phyloP scores from a whole-genome alignment of 176 grass and related monocot genomes.

The Triticum timopheevii region DNA sequence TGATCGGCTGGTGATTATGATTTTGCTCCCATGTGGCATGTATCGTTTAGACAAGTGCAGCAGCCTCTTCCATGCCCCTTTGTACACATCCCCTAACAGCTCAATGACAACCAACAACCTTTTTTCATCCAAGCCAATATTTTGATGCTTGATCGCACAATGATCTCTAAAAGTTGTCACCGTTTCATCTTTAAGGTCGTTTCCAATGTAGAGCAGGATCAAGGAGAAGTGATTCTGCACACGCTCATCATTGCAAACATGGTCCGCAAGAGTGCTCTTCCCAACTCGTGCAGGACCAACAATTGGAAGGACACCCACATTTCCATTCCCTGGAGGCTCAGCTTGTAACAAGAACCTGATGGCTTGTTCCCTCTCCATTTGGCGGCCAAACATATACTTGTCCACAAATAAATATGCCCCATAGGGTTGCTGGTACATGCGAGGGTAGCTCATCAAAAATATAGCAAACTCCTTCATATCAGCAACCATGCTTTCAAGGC shows the following conservation, averaged over 20 bases:
- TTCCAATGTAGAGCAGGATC: background rate
- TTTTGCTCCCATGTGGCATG: slow-evolving; percentile 6
- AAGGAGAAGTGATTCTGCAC: background rate
- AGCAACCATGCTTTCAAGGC: background rate
- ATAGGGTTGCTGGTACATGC: background rate
- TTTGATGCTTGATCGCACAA: background rate
- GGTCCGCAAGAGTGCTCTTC: background rate
- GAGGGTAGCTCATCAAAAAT: background rate
- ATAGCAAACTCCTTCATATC: background rate
- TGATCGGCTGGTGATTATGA: background rate
- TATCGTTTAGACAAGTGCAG: background rate
- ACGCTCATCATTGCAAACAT: background rate
- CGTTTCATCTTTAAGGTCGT: background rate
- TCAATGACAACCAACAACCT: slow-evolving; percentile 23
- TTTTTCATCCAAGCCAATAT: background rate
- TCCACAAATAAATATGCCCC: background rate
- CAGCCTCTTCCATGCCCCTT: background rate
- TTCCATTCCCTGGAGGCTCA: background rate
- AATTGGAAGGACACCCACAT: background rate
- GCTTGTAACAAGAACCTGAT: background rate
- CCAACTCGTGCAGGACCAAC: background rate
- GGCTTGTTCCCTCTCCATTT: background rate
- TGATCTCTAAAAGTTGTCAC: rapidly evolving
- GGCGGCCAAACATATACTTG: background rate
- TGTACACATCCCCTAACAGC: background rate